Percentiles rank a stretch among this genome's conserved stretches.
These are phyloP conservation scores for Musa itinerans DNA, from an alignment of 176 grass and related monocot species.

Conservation along the genomic window DNA sequence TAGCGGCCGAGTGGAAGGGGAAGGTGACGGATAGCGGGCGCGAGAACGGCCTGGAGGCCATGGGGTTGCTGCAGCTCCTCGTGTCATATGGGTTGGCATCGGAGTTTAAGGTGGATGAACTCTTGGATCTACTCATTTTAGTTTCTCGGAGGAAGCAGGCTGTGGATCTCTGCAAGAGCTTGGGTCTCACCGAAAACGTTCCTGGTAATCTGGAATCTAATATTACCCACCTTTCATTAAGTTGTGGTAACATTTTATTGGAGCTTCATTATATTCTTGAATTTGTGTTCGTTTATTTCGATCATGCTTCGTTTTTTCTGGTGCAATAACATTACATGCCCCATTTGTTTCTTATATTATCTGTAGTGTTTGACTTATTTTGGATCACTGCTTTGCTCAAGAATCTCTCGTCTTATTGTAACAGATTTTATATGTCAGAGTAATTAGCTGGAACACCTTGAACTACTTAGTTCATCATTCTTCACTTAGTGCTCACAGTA, in stretches of 20 bases:
- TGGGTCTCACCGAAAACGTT: not conserved
- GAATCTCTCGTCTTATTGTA: too few species aligned
- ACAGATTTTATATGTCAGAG: too few species aligned
- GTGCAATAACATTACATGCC: too few species aligned
- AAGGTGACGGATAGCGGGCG: not conserved
- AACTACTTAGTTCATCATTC: too few species aligned
- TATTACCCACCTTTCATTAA: not conserved
- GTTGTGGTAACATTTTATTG: not conserved
- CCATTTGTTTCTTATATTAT: too few species aligned
- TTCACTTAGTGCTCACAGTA: too few species aligned
- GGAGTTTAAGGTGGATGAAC: slow-evolving; percentile 13
- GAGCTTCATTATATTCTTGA: not conserved
- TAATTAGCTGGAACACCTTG: too few species aligned
- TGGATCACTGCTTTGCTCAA: too few species aligned
- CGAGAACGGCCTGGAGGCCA: not conserved
- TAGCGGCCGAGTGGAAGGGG: slow-evolving; percentile 9
- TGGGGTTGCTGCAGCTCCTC: slow-evolving; percentile 8
- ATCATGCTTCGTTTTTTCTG: not conserved
- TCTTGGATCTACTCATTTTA: slow-evolving; percentile 12
- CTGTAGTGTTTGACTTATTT: too few species aligned
- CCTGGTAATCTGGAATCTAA: slow-evolving; percentile 11
- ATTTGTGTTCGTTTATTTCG: not conserved
- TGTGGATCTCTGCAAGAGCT: slow-evolving; percentile 15
- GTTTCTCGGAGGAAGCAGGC: slow-evolving; percentile 9
- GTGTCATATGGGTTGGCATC: slow-evolving; percentile 4